Conservation (phyloP, 257 asterid species). For the Solanum dulcamara region DNA sequence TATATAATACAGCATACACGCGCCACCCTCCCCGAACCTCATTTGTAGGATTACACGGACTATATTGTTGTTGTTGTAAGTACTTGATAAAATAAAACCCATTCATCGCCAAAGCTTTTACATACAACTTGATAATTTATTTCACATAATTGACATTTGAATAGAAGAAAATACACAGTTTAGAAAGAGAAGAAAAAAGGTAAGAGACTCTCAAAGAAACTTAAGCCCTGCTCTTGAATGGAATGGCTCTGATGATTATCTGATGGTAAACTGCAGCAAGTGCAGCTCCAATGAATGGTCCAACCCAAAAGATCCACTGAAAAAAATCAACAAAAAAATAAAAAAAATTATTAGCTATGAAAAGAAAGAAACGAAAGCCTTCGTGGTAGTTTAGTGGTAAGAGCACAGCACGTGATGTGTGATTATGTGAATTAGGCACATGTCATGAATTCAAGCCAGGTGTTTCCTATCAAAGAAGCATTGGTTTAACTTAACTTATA, state of each 20-base stretch:
- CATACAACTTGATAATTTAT: background rate
- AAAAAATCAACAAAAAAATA: background rate
- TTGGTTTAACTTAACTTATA: background rate
- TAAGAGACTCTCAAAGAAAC: background rate
- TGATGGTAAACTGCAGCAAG: conserved; percentile 52
- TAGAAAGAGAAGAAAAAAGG: background rate
- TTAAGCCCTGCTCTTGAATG: conserved; percentile 42
- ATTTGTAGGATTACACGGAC: too few species aligned
- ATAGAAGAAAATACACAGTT: background rate
- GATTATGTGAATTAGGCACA: background rate
- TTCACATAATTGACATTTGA: background rate
- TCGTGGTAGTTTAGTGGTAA: background rate
- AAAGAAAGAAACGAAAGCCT: background rate
- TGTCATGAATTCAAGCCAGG: background rate
- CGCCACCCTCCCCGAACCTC: too few species aligned
- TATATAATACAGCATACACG: too few species aligned
- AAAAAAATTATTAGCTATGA: background rate
- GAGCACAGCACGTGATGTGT: background rate
- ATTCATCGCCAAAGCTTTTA: background rate
- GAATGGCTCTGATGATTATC: conserved; percentile 52
- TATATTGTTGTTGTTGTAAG: too few species aligned
- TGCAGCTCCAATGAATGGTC: conserved; percentile 59
- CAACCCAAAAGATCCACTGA: conserved; percentile 64
- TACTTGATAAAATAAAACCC: background rate
- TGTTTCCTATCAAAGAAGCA: background rate